phyloP scores from a whole-genome alignment of 2,329 filamentous ascomycete genomes.

The Xylaria sp. region DNA sequence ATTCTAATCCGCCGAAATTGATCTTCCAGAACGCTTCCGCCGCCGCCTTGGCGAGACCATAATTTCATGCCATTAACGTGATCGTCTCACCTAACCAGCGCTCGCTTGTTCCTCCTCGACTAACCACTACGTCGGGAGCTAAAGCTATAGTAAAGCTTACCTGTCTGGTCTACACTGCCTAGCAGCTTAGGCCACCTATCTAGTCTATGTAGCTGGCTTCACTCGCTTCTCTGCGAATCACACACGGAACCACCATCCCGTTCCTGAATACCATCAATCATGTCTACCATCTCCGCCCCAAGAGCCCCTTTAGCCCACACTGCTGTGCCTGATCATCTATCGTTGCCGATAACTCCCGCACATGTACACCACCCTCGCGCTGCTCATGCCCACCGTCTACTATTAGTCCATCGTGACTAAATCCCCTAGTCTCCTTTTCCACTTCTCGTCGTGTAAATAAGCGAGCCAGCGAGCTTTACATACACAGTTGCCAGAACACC shows the following conservation, averaged over 20 bases:
- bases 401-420: slow-evolving; percentile 19
- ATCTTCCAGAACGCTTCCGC: slow-evolving; percentile 31
- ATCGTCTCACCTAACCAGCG: slow-evolving; percentile 4
- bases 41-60: slow-evolving; percentile 28
- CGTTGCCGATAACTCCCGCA: slow-evolving; percentile 1
- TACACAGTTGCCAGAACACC: slow-evolving; percentile 9
- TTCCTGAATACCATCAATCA: background rate
- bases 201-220: background rate
- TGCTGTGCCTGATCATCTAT: slow-evolving; percentile 3
- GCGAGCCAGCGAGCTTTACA: slow-evolving; percentile 23
- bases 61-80: slow-evolving; percentile 19
- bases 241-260: slow-evolving; percentile 1
- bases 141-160: background rate
- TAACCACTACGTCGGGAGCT: background rate
- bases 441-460: slow-evolving; percentile 18
- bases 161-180: no score
- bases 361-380: background rate
- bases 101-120: slow-evolving; percentile 3
- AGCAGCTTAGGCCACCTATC: background rate
- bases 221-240: slow-evolving; percentile 21
- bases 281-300: slow-evolving; percentile 1
- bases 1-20: slow-evolving; percentile 27
- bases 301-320: background rate
- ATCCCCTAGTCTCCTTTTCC: background rate
- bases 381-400: slow-evolving; percentile 3